These are phyloP conservation scores for Vanilla planifolia DNA, from an alignment of 106 monocot species.

Conservation along the genomic window DNA sequence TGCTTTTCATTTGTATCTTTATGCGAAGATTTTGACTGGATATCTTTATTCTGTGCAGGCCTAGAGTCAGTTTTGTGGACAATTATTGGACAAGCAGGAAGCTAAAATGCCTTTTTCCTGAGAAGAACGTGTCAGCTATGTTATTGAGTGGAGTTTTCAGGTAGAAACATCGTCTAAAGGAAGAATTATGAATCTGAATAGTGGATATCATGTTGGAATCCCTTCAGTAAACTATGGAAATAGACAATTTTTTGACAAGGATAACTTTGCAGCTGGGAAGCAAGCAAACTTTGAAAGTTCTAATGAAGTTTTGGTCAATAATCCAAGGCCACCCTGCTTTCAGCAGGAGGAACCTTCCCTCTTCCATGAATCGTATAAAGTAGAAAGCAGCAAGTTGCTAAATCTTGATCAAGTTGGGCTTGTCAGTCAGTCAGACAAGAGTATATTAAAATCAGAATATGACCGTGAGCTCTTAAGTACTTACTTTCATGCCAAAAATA, in stretches of 20 bases:
- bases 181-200: conserved; percentile 16
- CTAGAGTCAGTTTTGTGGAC: neutral
- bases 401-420: conserved; percentile 4
- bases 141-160: conserved; percentile 8
- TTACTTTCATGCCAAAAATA: conserved; percentile 4
- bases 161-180: conserved; percentile 30
- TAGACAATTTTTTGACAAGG: conserved; percentile 11
- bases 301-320: conserved; percentile 7
- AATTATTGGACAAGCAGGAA: conserved; percentile 22
- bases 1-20: too few relatives aligned
- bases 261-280: conserved; percentile 6
- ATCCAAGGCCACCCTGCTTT: conserved; percentile 1
- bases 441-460: conserved; percentile 8
- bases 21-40: too few relatives aligned
- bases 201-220: neutral
- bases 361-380: conserved; percentile 1
- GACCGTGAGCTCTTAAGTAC: neutral
- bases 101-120: conserved; percentile 3
- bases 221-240: conserved; percentile 9
- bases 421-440: conserved; percentile 8
- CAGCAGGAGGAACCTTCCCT: conserved; percentile 18
- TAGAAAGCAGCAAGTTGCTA: conserved; percentile 7
- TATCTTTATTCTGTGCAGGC: neutral
- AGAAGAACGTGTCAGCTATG: conserved; percentile 10
- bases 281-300: conserved; percentile 1